Evolutionary conservation across 805 yeast genomes (phyloP).

Genomic region (Nakazawaea laoshanensis): DNA sequence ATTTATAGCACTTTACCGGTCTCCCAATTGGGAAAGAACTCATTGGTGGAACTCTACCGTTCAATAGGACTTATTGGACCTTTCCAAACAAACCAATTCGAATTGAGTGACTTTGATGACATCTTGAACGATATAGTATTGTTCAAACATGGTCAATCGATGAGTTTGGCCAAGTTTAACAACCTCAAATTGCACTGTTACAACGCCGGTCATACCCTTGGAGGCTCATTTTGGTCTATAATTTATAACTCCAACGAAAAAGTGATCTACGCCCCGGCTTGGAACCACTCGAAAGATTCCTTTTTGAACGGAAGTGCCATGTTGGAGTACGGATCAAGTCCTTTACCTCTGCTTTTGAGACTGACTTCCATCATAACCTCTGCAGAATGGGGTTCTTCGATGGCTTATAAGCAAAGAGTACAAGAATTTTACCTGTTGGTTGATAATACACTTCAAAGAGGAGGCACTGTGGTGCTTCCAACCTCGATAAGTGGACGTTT

Average conservation of each 20-base stretch:
- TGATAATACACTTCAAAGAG: constrained; percentile 57
- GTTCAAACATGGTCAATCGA: constrained; percentile 74
- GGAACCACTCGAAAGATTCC: constrained; percentile 91
- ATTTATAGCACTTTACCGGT: constrained; percentile 90
- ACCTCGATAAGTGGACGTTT: constrained; percentile 75
- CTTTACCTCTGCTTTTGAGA: constrained; percentile 55
- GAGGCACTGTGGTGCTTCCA: constrained; percentile 80
- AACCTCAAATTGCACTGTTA: constrained; percentile 69
- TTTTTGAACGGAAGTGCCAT: constrained; percentile 69
- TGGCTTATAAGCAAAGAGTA: constrained; percentile 54
- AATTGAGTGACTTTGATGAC: constrained; percentile 67
- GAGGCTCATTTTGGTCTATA: constrained; percentile 82
- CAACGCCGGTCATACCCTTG: constrained; percentile 88
- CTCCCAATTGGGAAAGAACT: constrained; percentile 72
- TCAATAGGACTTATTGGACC: constrained; percentile 74
- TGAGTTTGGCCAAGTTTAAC: constrained; percentile 49
- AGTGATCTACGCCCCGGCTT: constrained; percentile 80
- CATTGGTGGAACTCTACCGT: constrained; percentile 79
- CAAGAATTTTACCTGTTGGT: constrained; percentile 56
- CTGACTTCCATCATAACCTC: constrained; percentile 83
- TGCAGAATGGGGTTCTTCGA: constrained; percentile 54
- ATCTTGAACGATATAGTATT: constrained; percentile 51
- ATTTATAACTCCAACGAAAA: constrained; percentile 67
- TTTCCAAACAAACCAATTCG: constrained; percentile 43
- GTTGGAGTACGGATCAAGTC: constrained; percentile 33